Percentiles rank a stretch among this genome's conserved stretches.
Conservation (phyloP, 345 rosid genomes). For the Lepidium aucheri region DNA sequence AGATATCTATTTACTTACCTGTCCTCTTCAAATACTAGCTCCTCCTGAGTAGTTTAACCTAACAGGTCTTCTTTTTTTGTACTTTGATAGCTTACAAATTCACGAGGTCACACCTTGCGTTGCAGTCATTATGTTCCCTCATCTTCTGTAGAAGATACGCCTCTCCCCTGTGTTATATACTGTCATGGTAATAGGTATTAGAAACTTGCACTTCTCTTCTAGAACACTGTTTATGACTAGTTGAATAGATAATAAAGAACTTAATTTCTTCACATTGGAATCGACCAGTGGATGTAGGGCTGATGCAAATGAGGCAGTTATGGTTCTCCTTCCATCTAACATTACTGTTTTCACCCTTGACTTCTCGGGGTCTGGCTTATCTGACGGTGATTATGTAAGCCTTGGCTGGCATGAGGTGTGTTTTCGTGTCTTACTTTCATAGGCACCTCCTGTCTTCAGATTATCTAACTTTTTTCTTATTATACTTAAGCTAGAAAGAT, state of each 20-base stretch:
- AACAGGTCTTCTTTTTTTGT: conserved; percentile 5
- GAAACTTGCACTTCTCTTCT: not conserved
- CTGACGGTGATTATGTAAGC: conserved; percentile 93
- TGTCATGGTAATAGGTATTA: conserved; percentile 94
- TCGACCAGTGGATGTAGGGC: conserved; percentile 90
- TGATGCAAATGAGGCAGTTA: conserved; percentile 96
- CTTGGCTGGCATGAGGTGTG: conserved; percentile 95
- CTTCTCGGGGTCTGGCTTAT: conserved; percentile 96
- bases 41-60: not conserved
- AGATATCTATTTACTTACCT: conserved; percentile 3
- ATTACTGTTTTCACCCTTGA: conserved; percentile 93
- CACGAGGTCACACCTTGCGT: conserved; percentile 69
- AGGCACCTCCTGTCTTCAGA: conserved; percentile 6
- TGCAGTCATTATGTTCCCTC: conserved; percentile 88
- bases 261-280: conserved; percentile 23
- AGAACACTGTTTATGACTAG: not conserved
- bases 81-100: conserved; percentile 63
- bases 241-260: not conserved
- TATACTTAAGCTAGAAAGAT: conserved; percentile 49
- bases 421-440: conserved; percentile 13
- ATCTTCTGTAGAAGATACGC: conserved; percentile 48
- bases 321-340: conserved; percentile 85
- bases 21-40: not conserved
- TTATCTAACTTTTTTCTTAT: conserved; percentile 8
- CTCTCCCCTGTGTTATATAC: conserved; percentile 92